Conservation (phyloP, 495 filamentous ascomycete genomes). For the Corynascus novoguineensis region DNA sequence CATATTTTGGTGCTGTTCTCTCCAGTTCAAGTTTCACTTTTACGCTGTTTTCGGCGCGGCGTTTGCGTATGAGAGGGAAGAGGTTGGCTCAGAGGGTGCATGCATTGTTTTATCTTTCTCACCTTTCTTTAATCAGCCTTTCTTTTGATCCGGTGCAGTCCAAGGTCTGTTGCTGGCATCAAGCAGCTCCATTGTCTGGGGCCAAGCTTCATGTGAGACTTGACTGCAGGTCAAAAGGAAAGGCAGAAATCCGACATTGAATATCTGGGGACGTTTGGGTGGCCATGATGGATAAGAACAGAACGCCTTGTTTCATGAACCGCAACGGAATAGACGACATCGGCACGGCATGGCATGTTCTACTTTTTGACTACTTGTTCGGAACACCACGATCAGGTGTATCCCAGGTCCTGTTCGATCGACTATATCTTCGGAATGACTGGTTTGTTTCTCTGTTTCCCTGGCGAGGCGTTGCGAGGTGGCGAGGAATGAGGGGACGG, state of each 20-base stretch:
- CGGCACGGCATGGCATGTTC: conserved; percentile 10
- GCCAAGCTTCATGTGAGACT: conserved; percentile 8
- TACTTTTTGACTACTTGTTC: conserved; percentile 2
- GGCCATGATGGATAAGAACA: conserved; percentile 9
- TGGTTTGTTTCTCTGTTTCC: background rate
- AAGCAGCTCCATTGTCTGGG: background rate
- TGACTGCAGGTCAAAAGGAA: background rate
- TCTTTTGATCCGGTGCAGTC: background rate
- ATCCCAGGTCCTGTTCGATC: background rate
- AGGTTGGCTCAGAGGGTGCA: background rate
- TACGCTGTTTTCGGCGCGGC: conserved; percentile 12
- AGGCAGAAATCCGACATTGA: background rate
- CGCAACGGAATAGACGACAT: conserved; percentile 8
- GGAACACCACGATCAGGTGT: conserved; percentile 5
- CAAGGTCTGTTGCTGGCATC: conserved; percentile 11
- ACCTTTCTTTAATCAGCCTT: conserved; percentile 1
- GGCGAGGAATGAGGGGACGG: background rate
- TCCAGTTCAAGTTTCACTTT: background rate
- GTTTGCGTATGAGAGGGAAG: conserved; percentile 10
- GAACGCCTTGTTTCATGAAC: conserved; percentile 10
- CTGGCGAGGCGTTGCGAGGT: background rate
- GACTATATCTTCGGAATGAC: background rate
- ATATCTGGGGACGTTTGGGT: background rate
- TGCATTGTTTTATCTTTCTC: background rate
- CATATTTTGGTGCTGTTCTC: conserved; percentile 7